Percentiles rank a stretch among this genome's conserved stretches.
phyloP scores from a whole-genome alignment of 2,329 filamentous ascomycete species.

The Talaromyces funiculosus region DNA sequence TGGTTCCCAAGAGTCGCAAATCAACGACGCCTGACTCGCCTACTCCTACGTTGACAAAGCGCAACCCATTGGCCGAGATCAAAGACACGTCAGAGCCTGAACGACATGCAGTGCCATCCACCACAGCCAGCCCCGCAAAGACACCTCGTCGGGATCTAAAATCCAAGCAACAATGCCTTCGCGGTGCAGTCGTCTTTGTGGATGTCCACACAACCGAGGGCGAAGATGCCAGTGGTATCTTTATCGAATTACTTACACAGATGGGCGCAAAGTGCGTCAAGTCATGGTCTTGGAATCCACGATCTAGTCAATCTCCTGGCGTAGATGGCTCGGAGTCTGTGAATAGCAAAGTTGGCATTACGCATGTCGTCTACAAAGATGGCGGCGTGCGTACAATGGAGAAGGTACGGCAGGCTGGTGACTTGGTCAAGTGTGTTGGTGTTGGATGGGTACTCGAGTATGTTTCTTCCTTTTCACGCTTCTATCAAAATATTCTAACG shows the following conservation, averaged over 20 bases:
- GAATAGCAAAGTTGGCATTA: slow-evolving; percentile 61
- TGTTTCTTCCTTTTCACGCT: slow-evolving; percentile 34
- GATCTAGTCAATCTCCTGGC: slow-evolving; percentile 35
- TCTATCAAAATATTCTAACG: slow-evolving; percentile 16
- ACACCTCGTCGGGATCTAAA: slow-evolving; percentile 21
- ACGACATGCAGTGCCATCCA: background rate
- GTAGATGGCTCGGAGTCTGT: slow-evolving; percentile 28
- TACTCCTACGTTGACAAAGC: slow-evolving; percentile 15
- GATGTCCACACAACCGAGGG: slow-evolving; percentile 81
- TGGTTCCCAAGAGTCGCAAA: slow-evolving; percentile 19
- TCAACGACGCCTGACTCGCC: slow-evolving; percentile 20
- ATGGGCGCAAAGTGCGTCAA: slow-evolving; percentile 79
- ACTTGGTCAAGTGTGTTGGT: slow-evolving; percentile 77
- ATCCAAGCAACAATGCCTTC: slow-evolving; percentile 44
- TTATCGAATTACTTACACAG: slow-evolving; percentile 69
- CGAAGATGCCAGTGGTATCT: slow-evolving; percentile 72
- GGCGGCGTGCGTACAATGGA: slow-evolving; percentile 74
- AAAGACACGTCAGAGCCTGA: background rate
- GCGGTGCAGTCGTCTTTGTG: slow-evolving; percentile 71
- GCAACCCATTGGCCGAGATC: slow-evolving; percentile 8
- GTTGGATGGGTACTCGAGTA: slow-evolving; percentile 86
- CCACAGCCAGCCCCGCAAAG: background rate
- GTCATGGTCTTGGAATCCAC: slow-evolving; percentile 69
- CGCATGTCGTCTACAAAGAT: slow-evolving; percentile 87
- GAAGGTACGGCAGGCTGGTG: slow-evolving; percentile 66